Conservation (phyloP, 2,329 filamentous ascomycete genomes). For the Xylaria sp. region DNA sequence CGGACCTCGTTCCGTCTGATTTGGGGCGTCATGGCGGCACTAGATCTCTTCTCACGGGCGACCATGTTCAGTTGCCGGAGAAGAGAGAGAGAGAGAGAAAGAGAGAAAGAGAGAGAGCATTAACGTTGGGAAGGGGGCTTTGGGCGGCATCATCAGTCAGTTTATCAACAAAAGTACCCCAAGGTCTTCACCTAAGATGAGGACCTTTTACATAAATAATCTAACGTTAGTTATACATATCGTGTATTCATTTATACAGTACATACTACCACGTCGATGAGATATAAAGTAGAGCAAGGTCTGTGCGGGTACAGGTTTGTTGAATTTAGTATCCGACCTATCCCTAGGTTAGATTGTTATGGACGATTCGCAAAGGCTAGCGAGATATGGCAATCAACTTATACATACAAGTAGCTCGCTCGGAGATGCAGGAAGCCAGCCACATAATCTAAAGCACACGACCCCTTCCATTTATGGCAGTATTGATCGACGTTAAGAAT, state of each 20-base stretch:
- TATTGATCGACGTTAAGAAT: too few species aligned
- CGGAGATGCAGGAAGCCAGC: too few species aligned
- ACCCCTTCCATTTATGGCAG: too few species aligned
- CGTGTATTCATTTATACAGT: neutral
- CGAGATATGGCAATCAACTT: too few species aligned
- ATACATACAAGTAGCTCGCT: too few species aligned
- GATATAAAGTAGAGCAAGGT: too few species aligned
- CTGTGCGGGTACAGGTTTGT: too few species aligned
- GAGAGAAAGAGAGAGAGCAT: conserved; percentile 1
- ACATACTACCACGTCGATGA: neutral
- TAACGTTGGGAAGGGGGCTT: neutral
- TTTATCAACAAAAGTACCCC: neutral
- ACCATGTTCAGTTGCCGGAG: conserved; percentile 7
- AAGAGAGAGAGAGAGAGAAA: neutral
- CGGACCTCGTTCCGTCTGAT: neutral
- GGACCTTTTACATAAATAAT: neutral
- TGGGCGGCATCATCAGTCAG: neutral
- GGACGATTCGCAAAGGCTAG: too few species aligned
- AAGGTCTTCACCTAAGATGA: neutral
- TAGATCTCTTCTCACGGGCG: conserved; percentile 16
- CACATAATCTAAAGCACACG: too few species aligned
- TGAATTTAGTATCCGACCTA: too few species aligned
- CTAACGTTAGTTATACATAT: neutral
- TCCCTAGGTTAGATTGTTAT: too few species aligned
- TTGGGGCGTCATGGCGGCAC: neutral